Conservation (phyloP, 2,329 filamentous ascomycete species). For the Coleophoma crateriformis region DNA sequence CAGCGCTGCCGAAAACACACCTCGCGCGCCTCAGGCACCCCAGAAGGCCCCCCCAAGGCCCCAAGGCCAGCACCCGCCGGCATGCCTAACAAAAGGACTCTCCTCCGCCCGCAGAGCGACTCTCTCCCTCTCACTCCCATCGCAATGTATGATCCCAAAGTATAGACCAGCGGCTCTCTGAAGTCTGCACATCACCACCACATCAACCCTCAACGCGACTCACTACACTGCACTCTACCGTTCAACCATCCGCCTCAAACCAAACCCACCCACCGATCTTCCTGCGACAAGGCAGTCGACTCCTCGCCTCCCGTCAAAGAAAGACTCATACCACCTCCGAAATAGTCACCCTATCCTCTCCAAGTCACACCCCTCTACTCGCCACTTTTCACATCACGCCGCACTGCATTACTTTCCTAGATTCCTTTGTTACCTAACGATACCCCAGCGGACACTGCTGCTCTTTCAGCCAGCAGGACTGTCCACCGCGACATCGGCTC, state of each 20-base stretch:
- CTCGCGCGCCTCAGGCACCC: not conserved
- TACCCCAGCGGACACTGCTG: no score
- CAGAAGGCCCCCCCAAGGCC: not conserved
- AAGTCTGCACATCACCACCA: conserved; percentile 20
- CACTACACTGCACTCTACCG: not conserved
- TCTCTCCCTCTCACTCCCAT: conserved; percentile 10
- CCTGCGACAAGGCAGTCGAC: conserved; percentile 1
- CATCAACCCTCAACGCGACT: not conserved
- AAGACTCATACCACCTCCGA: conserved; percentile 1
- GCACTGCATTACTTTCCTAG: conserved; percentile 14
- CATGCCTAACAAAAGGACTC: conserved; percentile 6
- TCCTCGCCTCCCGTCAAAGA: not conserved
- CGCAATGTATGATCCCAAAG: conserved; percentile 23
- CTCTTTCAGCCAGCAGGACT: not conserved
- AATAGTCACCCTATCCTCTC: conserved; percentile 1
- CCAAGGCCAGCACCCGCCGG: conserved; percentile 12
- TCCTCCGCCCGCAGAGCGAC: conserved; percentile 4
- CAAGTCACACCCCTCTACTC: conserved; percentile 1
- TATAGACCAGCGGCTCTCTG: conserved; percentile 24
- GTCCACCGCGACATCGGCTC: conserved; percentile 13
- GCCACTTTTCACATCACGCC: conserved; percentile 6
- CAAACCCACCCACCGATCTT: not conserved
- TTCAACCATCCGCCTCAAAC: not conserved
- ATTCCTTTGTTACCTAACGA: conserved; percentile 11
- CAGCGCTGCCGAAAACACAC: no score